Base-by-base conservation (phyloP, 108 stramenopile genomes). In the Stephanodiscus triporus region DNA sequence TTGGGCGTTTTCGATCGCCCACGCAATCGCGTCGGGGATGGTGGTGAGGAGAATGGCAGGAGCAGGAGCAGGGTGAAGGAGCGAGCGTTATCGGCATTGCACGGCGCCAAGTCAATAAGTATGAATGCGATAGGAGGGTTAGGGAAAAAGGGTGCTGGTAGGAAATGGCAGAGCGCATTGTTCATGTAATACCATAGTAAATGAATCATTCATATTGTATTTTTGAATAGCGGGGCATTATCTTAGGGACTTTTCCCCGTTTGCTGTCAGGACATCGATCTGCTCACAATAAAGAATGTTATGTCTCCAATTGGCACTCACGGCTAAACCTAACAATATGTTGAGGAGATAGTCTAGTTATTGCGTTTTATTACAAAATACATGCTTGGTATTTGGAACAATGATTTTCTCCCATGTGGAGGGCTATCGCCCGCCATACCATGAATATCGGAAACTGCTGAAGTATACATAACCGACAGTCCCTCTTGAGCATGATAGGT, bases 81-180 rank as follows among this genome's bases (percentile, higher is more conserved):
- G 53, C 42, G 45, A 29, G 9, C 51, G 19, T 30, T 20, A 13
- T 50, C 38, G 50, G 70, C 56, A 20, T 62, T 81, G 34, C 72
- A 80, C 26, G 65, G 66, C 55, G 59, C 73, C 6, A 65, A 65
- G 37, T 53, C 55, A 2, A 70, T 42, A 27, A 47, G 74, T 29
- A 75, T 58, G 57, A 51, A 16, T 55, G 73, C 80, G 13, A 45
- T 81, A 38, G 59, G 62, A 26, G 80, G 80, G 32, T 58, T 65
- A 63, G 70, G 65, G 55, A 54, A 59, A 58, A 75, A 71, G 57
- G 73, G 65, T 57, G 54, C 80, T 24, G 59, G 70, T 23, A 58
- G 67, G 48, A 81, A 81, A 49, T 81, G 69, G 69, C 80, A 81
- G 58, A 81, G 80, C 56, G 80, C 80, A 0, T 22, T 81, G 38